Percentiles rank a stretch among this genome's conserved stretches.
phyloP scores from a whole-genome alignment of 2,329 filamentous ascomycete species.

The Tympanopsis confertula region DNA sequence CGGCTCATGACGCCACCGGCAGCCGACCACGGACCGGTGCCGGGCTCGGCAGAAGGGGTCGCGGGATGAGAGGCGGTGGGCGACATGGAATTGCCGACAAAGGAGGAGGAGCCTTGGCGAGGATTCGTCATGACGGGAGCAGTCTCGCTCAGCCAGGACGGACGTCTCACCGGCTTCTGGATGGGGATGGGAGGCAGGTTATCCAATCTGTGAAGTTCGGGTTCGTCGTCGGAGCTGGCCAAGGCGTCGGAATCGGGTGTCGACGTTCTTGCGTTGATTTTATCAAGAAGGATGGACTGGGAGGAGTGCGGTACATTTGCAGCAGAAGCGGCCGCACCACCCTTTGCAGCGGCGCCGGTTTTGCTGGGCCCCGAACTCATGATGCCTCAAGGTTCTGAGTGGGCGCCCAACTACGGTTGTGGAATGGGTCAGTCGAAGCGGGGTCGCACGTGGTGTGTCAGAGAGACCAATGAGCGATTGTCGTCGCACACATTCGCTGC shows the following conservation, averaged over 20 bases:
- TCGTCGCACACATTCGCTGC: too few relatives aligned
- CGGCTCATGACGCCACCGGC: conserved; percentile 35
- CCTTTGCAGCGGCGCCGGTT: not conserved
- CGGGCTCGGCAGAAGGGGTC: conserved; percentile 61
- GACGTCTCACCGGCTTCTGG: conserved; percentile 55
- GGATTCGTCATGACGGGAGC: conserved; percentile 41
- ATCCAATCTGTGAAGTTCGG: conserved; percentile 11
- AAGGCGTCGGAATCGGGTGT: conserved; percentile 91
- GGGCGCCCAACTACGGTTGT: too few relatives aligned
- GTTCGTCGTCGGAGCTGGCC: conserved; percentile 87
- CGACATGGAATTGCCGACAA: conserved; percentile 51
- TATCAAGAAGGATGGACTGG: conserved; percentile 61
- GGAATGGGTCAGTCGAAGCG: too few relatives aligned
- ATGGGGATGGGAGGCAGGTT: conserved; percentile 31
- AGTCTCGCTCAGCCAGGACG: conserved; percentile 81
- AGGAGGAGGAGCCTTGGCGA: conserved; percentile 53
- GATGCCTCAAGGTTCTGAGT: too few relatives aligned
- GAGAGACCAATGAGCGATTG: too few relatives aligned
- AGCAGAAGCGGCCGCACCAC: not conserved
- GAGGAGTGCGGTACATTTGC: conserved; percentile 35
- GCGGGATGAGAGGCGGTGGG: conserved; percentile 70
- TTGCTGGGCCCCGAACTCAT: not conserved
- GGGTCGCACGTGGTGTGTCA: too few relatives aligned
- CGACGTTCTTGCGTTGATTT: conserved; percentile 66
- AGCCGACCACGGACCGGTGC: conserved; percentile 39